Conservation (phyloP, 2,329 filamentous ascomycete species). For the Onygenales sp. region DNA sequence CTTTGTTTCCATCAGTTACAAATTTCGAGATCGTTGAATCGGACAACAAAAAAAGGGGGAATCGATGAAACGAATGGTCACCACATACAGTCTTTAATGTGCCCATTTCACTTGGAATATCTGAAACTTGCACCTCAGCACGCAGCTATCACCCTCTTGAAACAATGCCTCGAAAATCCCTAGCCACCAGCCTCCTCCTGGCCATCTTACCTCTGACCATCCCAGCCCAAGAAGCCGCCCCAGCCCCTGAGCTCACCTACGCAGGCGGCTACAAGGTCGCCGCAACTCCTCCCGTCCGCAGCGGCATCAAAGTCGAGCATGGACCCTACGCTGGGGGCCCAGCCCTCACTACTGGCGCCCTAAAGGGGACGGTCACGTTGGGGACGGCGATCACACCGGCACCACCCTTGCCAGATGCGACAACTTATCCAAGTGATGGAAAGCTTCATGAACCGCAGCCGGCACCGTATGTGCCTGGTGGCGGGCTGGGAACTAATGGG, state of each 20-base stretch:
- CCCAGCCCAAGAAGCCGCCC: neutral
- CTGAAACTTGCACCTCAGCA: no score
- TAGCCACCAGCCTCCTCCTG: neutral
- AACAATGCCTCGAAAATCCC: neutral
- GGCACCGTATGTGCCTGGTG: conserved; percentile 61
- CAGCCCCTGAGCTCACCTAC: conserved; percentile 4
- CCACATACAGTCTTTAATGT: no score
- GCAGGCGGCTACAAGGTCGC: conserved; percentile 6
- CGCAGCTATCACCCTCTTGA: no score
- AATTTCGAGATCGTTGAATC: no score
- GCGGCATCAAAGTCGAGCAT: conserved; percentile 33
- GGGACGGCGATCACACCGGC: conserved; percentile 49
- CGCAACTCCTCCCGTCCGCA: conserved; percentile 8
- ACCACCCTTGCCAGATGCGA: conserved; percentile 52
- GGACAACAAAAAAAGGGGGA: no score
- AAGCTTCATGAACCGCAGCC: conserved; percentile 57
- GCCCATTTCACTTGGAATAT: no score
- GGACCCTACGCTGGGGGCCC: conserved; percentile 58
- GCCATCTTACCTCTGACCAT: neutral
- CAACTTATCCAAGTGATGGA: conserved; percentile 63
- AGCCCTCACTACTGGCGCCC: conserved; percentile 57
- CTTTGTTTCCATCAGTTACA: no score
- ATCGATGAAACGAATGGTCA: no score
- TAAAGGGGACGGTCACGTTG: conserved; percentile 43
- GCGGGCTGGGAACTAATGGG: conserved; percentile 71